These are phyloP conservation scores for Cyphellophora attinorum DNA, from an alignment of 2,329 filamentous ascomycete genomes.

Conservation along the genomic window DNA sequence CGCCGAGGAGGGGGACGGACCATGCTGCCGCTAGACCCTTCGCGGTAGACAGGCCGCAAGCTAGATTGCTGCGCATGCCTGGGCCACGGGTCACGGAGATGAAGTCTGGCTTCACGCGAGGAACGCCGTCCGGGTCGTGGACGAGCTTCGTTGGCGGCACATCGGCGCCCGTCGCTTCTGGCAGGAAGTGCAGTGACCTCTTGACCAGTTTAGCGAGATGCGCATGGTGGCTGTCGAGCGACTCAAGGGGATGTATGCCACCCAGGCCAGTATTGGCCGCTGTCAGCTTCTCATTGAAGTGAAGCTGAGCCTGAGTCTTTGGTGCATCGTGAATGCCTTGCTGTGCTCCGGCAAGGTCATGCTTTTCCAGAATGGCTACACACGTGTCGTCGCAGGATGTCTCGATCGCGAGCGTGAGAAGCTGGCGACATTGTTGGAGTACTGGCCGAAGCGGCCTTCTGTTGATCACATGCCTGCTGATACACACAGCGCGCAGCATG, in stretches of 20 bases:
- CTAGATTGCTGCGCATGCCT: conserved; percentile 72
- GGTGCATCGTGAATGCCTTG: background rate
- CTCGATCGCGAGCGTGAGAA: conserved; percentile 38
- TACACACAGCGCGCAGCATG: too few relatives aligned
- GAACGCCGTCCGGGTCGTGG: conserved; percentile 14
- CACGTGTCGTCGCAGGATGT: conserved; percentile 75
- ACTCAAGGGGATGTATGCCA: conserved; percentile 71
- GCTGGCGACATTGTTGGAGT: conserved; percentile 8
- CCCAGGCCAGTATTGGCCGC: conserved; percentile 64
- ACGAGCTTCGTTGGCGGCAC: background rate
- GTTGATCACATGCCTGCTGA: too few relatives aligned
- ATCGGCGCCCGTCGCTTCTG: conserved; percentile 20
- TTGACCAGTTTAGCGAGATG: conserved; percentile 60
- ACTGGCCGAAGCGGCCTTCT: too few relatives aligned
- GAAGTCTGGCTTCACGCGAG: conserved; percentile 59
- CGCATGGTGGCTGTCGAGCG: conserved; percentile 65
- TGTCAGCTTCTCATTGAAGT: conserved; percentile 74
- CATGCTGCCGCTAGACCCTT: conserved; percentile 81
- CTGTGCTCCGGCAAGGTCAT: conserved; percentile 9
- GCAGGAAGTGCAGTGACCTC: conserved; percentile 51
- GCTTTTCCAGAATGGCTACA: conserved; percentile 67
- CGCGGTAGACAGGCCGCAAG: conserved; percentile 68
- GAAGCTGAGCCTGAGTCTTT: conserved; percentile 43
- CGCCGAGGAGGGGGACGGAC: conserved; percentile 71
- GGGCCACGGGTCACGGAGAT: conserved; percentile 85